Evolutionary conservation across 495 filamentous ascomycete genomes (phyloP), one percentile per base, ranked within the genome.

Genomic region (Aspergillus baeticus): DNA sequence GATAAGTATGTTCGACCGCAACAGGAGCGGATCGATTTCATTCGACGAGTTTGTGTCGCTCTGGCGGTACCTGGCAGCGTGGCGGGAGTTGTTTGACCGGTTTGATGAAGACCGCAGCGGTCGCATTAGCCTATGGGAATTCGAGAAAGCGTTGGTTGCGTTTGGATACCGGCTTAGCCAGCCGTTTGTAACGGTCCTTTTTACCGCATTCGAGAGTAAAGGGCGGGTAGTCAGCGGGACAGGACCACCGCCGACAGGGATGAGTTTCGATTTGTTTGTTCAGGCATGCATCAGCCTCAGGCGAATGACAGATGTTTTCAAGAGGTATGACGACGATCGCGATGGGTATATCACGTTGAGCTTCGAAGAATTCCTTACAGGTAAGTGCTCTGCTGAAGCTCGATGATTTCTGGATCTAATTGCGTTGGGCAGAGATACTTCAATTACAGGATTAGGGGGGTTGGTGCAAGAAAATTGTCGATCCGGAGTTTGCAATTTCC

Each of bases 281-380:
- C 94, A 98, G 78, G 91, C 90, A 26, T 98, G 94, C 69, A 98
- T 98, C 65, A 88, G 84, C 66, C 77, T 98, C 62, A 95, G 96
- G 82, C 81, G 95, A 56, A 97, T 98, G 93, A 98, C 94, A 58
- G 94, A 98, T 70, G 93, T 97, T 17, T 98, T 98, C 70, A 98
- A 98, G 84, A 91, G 89, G 68, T 98, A 98, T 72, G 94, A 98
- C 59, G 89, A 96, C 56, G 94, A 98, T 72, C 84, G 94, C 29
- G 94, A 98, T 74, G 94, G 94, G 31, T 95, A 86, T 65, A 90
- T 92, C 51, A 91, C 87, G 6, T 68, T 92, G 49, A 90, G 87
- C 64, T 92, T 92, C 66, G 87, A 91, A 73, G 86, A 90, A 58
- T 90, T 90, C 66, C 77, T 91, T 68, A 88, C 84, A 15, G 87